Evolutionary conservation across 257 asterid species (phyloP).

Genomic region (Solanum chiquidenum): DNA sequence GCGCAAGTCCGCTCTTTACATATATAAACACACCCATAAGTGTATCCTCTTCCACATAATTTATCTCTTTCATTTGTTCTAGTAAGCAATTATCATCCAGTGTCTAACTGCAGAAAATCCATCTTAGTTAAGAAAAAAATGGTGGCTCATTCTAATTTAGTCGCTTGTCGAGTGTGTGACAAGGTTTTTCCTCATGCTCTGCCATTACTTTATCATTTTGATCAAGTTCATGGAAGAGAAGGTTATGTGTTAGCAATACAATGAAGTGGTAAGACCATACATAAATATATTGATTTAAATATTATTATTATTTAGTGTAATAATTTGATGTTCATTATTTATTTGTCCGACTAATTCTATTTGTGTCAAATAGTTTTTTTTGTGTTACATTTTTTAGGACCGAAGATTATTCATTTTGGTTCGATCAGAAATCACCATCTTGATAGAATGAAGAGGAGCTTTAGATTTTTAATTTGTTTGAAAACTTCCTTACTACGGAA

Average conservation of each 20-base stretch:
- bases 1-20: too few species aligned
- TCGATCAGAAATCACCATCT: not conserved
- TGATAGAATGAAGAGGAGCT: too few species aligned
- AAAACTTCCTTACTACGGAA: not conserved
- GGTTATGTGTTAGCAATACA: not conserved
- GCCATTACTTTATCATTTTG: not conserved
- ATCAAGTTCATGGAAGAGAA: not conserved
- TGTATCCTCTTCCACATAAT: not conserved
- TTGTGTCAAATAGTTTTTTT: not conserved
- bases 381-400: not conserved
- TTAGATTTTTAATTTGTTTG: not conserved
- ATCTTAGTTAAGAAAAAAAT: not conserved
- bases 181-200: not conserved
- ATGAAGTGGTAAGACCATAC: not conserved
- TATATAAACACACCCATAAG: not conserved
- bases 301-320: not conserved
- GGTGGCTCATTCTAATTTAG: not conserved
- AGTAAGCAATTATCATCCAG: not conserved
- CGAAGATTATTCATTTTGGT: not conserved
- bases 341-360: not conserved
- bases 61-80: not conserved
- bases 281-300: not conserved
- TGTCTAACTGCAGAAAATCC: not conserved
- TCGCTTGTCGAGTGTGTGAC: not conserved
- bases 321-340: not conserved